Conservation (phyloP, 768 basidiomycete genomes). For the Termitomyces heimii region DNA sequence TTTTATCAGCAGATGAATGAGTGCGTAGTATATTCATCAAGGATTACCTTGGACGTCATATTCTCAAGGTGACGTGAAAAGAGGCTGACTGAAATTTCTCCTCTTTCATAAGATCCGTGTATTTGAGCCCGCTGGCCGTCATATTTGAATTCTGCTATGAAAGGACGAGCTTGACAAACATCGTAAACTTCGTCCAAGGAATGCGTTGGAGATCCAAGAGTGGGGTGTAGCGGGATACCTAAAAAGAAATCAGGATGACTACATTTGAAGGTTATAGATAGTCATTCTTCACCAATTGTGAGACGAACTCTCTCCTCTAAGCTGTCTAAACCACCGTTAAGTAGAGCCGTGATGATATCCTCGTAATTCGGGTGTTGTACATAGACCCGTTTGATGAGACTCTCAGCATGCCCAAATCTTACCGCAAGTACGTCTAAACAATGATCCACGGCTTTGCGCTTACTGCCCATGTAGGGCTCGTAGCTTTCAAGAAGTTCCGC, state of each 20-base stretch:
- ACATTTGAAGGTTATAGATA: neutral
- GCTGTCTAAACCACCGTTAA: slow-evolving; percentile 54
- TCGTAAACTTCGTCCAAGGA: slow-evolving; percentile 83
- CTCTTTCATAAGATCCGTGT: slow-evolving; percentile 40
- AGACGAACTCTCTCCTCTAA: slow-evolving; percentile 58
- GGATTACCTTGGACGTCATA: slow-evolving; percentile 80
- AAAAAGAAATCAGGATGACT: neutral
- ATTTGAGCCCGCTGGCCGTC: slow-evolving; percentile 86
- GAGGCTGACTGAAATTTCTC: slow-evolving; percentile 42
- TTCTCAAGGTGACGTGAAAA: slow-evolving; percentile 90
- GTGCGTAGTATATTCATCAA: neutral
- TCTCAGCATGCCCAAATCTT: slow-evolving; percentile 54
- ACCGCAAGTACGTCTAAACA: slow-evolving; percentile 29
- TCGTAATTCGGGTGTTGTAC: slow-evolving; percentile 76
- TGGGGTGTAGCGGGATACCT: slow-evolving; percentile 81
- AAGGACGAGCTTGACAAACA: slow-evolving; percentile 56
- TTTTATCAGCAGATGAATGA: neutral
- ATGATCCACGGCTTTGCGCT: slow-evolving; percentile 18
- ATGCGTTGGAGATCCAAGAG: slow-evolving; percentile 81
- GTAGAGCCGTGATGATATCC: slow-evolving; percentile 55
- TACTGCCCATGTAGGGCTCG: slow-evolving; percentile 8
- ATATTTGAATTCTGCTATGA: slow-evolving; percentile 87
- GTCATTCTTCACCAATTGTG: slow-evolving; percentile 50
- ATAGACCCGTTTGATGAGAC: slow-evolving; percentile 63
- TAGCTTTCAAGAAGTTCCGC: slow-evolving; percentile 18